A percentile compares a stretch with the other conserved stretches of the same genome.
Conservation (phyloP, 164 flowering plant species). For the Vitis rupestris region DNA sequence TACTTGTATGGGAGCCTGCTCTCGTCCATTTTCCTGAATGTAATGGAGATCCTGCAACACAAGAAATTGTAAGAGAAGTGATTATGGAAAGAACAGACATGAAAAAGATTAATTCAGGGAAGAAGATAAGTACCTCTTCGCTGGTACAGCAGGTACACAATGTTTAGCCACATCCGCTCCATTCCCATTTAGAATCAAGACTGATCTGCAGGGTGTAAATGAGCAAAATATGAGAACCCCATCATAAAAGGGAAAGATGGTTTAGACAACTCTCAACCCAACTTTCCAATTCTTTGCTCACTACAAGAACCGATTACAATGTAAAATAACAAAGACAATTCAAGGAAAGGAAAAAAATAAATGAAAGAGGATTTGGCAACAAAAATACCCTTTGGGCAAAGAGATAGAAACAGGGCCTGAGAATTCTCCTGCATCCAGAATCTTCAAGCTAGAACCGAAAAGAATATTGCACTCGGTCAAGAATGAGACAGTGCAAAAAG, state of each 20-base stretch:
- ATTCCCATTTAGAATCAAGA: slow-evolving; percentile 51
- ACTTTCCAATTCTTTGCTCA: no score
- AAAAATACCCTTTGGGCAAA: slow-evolving; percentile 51
- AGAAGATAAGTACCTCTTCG: neutral
- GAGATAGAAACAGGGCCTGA: slow-evolving; percentile 54
- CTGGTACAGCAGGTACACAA: slow-evolving; percentile 11
- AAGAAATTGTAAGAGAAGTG: neutral
- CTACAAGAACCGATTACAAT: neutral
- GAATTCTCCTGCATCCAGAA: slow-evolving; percentile 30
- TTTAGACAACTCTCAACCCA: neutral
- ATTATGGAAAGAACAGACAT: neutral
- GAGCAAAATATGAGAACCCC: neutral
- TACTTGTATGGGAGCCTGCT: slow-evolving; percentile 40
- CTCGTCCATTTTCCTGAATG: slow-evolving; percentile 51
- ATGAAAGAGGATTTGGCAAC: neutral
- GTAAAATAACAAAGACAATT: neutral
- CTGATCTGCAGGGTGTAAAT: slow-evolving; percentile 43
- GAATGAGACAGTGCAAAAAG: slow-evolving; percentile 61
- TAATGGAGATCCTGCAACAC: slow-evolving; percentile 44
- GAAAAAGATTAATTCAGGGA: neutral
- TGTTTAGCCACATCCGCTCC: slow-evolving; percentile 26
- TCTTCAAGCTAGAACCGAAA: slow-evolving; percentile 41
- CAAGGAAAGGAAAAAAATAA: no score
- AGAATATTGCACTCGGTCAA: slow-evolving; percentile 48
- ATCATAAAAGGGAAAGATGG: neutral